Evolutionary conservation across 2,329 filamentous ascomycete genomes (phyloP), one percentile per base, ranked within the genome.

Genomic region (Didymellaceae sp.): DNA sequence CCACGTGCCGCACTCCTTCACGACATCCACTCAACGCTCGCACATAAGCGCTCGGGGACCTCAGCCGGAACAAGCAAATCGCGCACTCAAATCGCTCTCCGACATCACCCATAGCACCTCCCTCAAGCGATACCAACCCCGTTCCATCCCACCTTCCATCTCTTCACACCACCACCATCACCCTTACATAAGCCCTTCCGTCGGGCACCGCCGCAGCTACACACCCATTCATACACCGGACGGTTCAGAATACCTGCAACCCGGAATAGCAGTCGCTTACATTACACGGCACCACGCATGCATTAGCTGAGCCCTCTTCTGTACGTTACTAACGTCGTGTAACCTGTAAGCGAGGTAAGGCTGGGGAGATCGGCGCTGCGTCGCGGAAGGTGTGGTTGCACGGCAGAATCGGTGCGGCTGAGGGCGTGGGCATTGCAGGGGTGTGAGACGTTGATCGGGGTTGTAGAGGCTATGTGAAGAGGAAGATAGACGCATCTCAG

Each of bases 1-100:
- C 42, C 46, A 50, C 46, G 46, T 50, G 46, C 40, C 40, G 34
- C 28, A 9, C 46, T 16, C 40, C 21, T 34, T 25, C 40, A 44
- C 22, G 34, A 6, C 34, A 44, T 44, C 40, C 33, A 44, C 25
- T 40, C 22, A 45, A 44, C 40, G 45, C 25, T 25, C 39, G 6
- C 39, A 39, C 39, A 43, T 43, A 49, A 32, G 45, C 45, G 45
- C 45, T 33, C 45, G 38, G 45, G 17, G 11, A 11, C 7, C 26
- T 28, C 26, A 13, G 6, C n/a, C 26, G 13, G 21, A 24, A 28
- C 21, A 24, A 30, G 24, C 45, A 31, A 28, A 41, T 32, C 26
- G n/a, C 21, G 17, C 31, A 28, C 4, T 11, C 20, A 2, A 7
- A 14, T 35, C 22, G 31, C 20, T 44, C 5, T 21, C 41, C 41